These are phyloP conservation scores for Phytophthora megakarya DNA, from an alignment of 352 stramenopile genomes.

Conservation along the genomic window DNA sequence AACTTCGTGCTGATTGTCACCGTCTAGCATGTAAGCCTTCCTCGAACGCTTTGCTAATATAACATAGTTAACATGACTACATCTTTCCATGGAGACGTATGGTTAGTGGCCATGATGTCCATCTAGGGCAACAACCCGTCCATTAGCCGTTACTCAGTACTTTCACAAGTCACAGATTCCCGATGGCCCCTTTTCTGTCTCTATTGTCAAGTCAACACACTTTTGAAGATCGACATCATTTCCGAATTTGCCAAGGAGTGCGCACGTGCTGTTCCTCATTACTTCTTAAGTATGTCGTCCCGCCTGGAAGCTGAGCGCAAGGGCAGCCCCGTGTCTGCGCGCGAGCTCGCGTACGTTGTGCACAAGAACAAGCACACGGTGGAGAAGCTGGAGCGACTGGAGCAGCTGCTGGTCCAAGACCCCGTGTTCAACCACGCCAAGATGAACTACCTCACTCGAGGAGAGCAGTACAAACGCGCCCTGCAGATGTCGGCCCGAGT, in stretches of 20 bases:
- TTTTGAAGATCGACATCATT: conserved; percentile 22
- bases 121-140: no score
- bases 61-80: background rate
- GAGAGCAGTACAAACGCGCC: conserved; percentile 61
- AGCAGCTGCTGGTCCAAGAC: conserved; percentile 61
- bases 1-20: background rate
- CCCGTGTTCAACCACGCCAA: conserved; percentile 58
- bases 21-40: background rate
- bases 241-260: conserved; percentile 3
- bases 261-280: background rate
- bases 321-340: conserved; percentile 47
- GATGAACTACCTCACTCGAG: conserved; percentile 74
- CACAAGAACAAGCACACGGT: conserved; percentile 55
- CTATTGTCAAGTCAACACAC: conserved; percentile 38
- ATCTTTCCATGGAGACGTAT: background rate
- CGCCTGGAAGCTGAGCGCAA: conserved; percentile 48
- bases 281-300: conserved; percentile 14
- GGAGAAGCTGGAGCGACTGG: conserved; percentile 61
- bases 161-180: conserved; percentile 13
- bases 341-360: conserved; percentile 70
- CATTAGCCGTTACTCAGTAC: background rate
- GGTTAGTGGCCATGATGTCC: no score
- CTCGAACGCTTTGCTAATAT: background rate
- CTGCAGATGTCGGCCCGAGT: conserved; percentile 63
- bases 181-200: conserved; percentile 4